Evolutionary conservation across 2,329 filamentous ascomycete species (phyloP).

Genomic region (Blastomyces parvus): DNA sequence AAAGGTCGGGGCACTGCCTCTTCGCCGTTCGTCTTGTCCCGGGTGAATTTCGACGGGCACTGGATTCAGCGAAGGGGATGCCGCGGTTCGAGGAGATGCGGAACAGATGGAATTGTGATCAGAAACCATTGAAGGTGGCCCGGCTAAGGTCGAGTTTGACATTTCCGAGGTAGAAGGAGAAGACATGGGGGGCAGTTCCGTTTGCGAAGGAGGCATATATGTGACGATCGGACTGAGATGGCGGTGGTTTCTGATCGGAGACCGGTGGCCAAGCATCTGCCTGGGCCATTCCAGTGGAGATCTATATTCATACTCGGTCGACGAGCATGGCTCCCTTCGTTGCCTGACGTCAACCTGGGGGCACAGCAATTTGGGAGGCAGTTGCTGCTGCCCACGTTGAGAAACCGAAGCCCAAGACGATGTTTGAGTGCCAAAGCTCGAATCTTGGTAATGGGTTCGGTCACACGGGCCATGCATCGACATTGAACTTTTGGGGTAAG

Average conservation of each 20-base stretch:
- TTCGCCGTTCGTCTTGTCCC: slow-evolving; percentile 26
- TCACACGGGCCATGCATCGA: slow-evolving; percentile 9
- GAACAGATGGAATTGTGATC: slow-evolving; percentile 57
- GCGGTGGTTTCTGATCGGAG: slow-evolving; percentile 18
- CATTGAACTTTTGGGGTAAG: slow-evolving; percentile 29
- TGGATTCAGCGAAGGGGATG: slow-evolving; percentile 34
- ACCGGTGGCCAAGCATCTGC: not conserved
- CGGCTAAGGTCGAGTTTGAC: slow-evolving; percentile 48
- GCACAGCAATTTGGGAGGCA: slow-evolving; percentile 11
- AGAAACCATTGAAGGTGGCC: slow-evolving; percentile 61
- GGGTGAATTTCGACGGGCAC: slow-evolving; percentile 38
- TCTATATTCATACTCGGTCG: slow-evolving; percentile 6
- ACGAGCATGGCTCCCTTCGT: slow-evolving; percentile 21
- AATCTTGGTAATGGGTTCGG: slow-evolving; percentile 18
- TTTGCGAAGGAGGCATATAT: slow-evolving; percentile 26
- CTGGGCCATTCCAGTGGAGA: slow-evolving; percentile 4
- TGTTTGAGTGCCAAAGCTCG: slow-evolving; percentile 13
- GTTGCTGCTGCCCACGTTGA: slow-evolving; percentile 10
- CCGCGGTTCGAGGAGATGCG: slow-evolving; percentile 44
- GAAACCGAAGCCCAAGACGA: slow-evolving; percentile 11
- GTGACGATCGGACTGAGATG: slow-evolving; percentile 33
- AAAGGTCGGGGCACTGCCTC: slow-evolving; percentile 24
- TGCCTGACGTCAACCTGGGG: slow-evolving; percentile 16
- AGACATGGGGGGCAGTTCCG: slow-evolving; percentile 48
- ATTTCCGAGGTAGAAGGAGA: slow-evolving; percentile 56